phyloP scores from a whole-genome alignment of 345 rosid species.

The Dovyalis caffra region DNA sequence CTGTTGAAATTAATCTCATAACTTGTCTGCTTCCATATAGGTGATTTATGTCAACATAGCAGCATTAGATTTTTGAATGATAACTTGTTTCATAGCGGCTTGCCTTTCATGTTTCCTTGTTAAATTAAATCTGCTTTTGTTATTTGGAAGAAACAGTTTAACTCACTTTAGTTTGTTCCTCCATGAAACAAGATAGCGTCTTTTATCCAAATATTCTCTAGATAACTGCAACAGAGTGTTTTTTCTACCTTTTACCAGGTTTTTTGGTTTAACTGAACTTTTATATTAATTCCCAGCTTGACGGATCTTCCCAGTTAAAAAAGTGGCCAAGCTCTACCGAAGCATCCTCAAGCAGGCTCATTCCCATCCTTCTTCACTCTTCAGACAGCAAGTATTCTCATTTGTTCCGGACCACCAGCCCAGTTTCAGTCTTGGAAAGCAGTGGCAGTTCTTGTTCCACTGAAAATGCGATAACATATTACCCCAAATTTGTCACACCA shows the following conservation, averaged over 20 bases:
- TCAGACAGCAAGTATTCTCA: slow-evolving; percentile 41
- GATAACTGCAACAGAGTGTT: not conserved
- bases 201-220: not conserved
- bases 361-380: slow-evolving; percentile 23
- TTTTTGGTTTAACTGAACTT: slow-evolving; percentile 10
- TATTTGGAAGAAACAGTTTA: too few species aligned
- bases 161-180: not conserved
- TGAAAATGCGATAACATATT: slow-evolving; percentile 34
- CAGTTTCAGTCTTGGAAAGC: slow-evolving; percentile 75
- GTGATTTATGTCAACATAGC: not conserved
- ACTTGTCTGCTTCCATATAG: not conserved
- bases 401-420: slow-evolving; percentile 55
- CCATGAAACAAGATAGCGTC: not conserved
- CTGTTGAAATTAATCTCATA: not conserved
- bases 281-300: slow-evolving; percentile 27
- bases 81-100: not conserved
- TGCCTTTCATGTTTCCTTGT: not conserved
- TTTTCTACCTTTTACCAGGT: not conserved
- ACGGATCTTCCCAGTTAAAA: slow-evolving; percentile 33
- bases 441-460: slow-evolving; percentile 52
- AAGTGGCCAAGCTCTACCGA: slow-evolving; percentile 31
- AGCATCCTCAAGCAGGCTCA: slow-evolving; percentile 38
- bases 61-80: not conserved
- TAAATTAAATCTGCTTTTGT: not conserved
- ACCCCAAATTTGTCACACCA: slow-evolving; percentile 31